A percentile compares a stretch with the other conserved stretches of the same genome.
phyloP scores from a whole-genome alignment of 2,329 filamentous ascomycete genomes.

The Grosmannia huntii region DNA sequence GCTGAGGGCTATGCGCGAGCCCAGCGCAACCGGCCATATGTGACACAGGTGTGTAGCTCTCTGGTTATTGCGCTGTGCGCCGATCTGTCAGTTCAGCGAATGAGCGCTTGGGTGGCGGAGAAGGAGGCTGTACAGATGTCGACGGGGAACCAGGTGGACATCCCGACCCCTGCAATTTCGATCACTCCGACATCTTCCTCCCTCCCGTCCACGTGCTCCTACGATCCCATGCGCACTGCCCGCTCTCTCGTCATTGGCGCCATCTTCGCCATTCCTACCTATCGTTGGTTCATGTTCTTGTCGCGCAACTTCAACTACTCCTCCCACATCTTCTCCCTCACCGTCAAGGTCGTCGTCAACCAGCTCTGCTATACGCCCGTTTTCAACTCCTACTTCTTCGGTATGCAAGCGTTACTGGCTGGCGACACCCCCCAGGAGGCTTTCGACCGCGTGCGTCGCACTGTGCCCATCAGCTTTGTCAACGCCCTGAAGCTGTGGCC shows the following conservation, averaged over 20 bases:
- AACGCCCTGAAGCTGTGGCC: conserved; percentile 88
- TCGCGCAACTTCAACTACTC: conserved; percentile 73
- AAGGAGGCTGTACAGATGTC: conserved; percentile 20
- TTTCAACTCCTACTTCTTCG: conserved; percentile 77
- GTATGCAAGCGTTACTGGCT: conserved; percentile 60
- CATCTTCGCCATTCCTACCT: conserved; percentile 61
- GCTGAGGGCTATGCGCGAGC: conserved; percentile 53
- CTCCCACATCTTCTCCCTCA: conserved; percentile 57
- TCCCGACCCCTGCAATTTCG: neutral
- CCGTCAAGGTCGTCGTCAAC: conserved; percentile 67
- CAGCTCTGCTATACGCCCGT: conserved; percentile 70
- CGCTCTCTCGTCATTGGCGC: conserved; percentile 65
- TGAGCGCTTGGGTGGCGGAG: conserved; percentile 29
- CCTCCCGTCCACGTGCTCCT: conserved; percentile 23
- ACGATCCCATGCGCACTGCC: conserved; percentile 56
- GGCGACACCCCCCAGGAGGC: conserved; percentile 54
- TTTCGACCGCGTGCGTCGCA: conserved; percentile 57
- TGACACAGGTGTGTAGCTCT: conserved; percentile 66
- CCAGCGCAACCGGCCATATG: conserved; percentile 59
- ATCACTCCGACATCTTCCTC: neutral
- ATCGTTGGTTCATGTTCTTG: conserved; percentile 66
- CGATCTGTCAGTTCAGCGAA: conserved; percentile 64
- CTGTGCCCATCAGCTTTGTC: conserved; percentile 61
- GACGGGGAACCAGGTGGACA: neutral
- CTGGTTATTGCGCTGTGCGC: conserved; percentile 68